These are phyloP conservation scores for Cyanodermella asteris DNA, from an alignment of 2,329 filamentous ascomycete species.

Conservation along the genomic window DNA sequence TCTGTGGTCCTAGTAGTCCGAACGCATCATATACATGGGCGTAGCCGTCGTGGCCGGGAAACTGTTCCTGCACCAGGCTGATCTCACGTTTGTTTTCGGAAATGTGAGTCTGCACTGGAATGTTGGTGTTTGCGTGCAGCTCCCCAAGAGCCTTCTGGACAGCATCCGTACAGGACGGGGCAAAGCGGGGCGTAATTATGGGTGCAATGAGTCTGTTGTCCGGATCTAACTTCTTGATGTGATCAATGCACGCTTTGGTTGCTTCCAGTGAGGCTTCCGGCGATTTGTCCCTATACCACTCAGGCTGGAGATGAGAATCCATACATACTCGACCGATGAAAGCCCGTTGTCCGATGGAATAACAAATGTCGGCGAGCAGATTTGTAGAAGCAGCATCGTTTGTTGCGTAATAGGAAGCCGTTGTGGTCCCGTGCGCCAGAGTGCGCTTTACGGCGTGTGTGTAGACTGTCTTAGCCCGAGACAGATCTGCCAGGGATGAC, in stretches of 20 bases:
- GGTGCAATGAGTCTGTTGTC: constrained; percentile 41
- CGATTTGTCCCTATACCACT: constrained; percentile 58
- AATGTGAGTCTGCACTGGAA: constrained; percentile 75
- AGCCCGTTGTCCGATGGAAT: constrained; percentile 61
- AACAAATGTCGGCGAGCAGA: constrained; percentile 64
- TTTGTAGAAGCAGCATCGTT: constrained; percentile 77
- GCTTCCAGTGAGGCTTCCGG: constrained; percentile 32
- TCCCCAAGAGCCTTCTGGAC: constrained; percentile 42
- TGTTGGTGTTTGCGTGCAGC: constrained; percentile 37
- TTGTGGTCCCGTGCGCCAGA: constrained; percentile 77
- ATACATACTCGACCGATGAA: constrained; percentile 92
- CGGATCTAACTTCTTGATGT: constrained; percentile 48
- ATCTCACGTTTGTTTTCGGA: constrained; percentile 63
- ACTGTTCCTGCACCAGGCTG: constrained; percentile 44
- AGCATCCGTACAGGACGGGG: constrained; percentile 28
- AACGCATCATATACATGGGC: constrained; percentile 56
- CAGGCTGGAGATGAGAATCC: constrained; percentile 48
- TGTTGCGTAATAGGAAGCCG: constrained; percentile 85
- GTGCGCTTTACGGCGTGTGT: constrained; percentile 56
- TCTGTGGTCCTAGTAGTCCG: constrained; percentile 47
- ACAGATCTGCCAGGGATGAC: constrained; percentile 42
- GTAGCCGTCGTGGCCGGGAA: constrained; percentile 44
- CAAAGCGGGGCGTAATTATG: constrained; percentile 53
- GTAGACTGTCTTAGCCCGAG: constrained; percentile 51
- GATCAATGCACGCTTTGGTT: constrained; percentile 37